Base-by-base conservation (phyloP, 768 basidiomycete species). In the Strobilomyces echinocephalus region DNA sequence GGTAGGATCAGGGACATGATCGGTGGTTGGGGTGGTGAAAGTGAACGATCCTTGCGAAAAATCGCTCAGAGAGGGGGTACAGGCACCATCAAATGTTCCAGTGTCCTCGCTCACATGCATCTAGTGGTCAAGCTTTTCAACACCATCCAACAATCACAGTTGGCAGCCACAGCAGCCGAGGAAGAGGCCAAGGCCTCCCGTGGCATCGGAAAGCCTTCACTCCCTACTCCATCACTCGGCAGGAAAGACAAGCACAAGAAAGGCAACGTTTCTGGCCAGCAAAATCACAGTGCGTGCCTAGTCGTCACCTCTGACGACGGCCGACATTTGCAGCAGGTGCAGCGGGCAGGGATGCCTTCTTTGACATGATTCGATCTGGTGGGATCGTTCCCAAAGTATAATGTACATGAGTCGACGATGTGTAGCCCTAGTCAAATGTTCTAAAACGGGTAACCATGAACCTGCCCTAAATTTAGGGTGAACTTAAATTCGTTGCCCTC, bases 1-100 rank as follows among this genome's bases (percentile, higher is more conserved):
- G 81, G 81, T 12, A 73, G 82, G 52, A 77, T 87, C 58, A 79
- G 73, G 38, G 85, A 87, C 66, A 81, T 83, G 15, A 91, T 88
- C 65, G 90, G 85, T 53, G 92, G 91, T 39, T 97, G 93, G 94
- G 94, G 88, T 30, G 87, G 80, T 12, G 88, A 89, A 69, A 82
- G 80, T 70, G 91, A 85, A 74, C 80, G 81, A 69, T 85, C 79
- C 54, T 74, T 84, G 63, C 82, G 79, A 68, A 97, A 87, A 76
- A 91, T 80, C 69, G 95, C 85, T 58, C 97, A 86, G 72, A 76
- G 88, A 67, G 88, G 88, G 71, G 88, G 88, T 88, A 67, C 61
- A 18, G 12, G 36, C 44, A 7, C 9, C 30, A 16, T n/a, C 15
- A 16, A 24, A 38, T 16, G 15, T 6, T 12, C 39, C 11, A 3